Conservation (phyloP, 495 filamentous ascomycete genomes). For the Symbiotaphrina buchneri region DNA sequence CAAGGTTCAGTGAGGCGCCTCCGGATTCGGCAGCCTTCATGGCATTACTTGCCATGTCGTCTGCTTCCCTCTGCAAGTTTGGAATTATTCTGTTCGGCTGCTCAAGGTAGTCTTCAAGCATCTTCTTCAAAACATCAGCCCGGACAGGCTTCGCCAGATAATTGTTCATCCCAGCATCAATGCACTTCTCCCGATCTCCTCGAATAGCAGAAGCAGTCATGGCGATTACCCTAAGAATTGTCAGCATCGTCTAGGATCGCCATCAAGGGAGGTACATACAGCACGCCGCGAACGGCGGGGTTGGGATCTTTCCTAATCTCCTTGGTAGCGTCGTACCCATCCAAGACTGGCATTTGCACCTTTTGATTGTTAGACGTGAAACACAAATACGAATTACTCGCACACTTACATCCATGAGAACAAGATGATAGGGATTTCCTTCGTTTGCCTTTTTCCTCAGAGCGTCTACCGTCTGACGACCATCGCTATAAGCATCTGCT, state of each 20-base stretch:
- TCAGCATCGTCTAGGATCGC: no score
- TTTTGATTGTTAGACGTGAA: background rate
- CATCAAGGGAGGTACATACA: constrained; percentile 11
- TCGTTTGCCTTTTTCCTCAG: constrained; percentile 44
- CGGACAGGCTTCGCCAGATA: constrained; percentile 85
- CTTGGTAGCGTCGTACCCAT: constrained; percentile 83
- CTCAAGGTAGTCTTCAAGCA: constrained; percentile 43
- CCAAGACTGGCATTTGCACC: constrained; percentile 69
- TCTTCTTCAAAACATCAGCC: constrained; percentile 45
- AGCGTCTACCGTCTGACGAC: constrained; percentile 67
- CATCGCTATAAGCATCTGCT: constrained; percentile 68
- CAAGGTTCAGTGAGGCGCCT: no score
- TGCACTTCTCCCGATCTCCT: constrained; percentile 77
- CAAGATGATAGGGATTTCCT: constrained; percentile 51
- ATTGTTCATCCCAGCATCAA: constrained; percentile 88
- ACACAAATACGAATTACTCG: no score
- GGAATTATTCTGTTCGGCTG: constrained; percentile 13
- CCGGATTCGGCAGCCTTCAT: background rate
- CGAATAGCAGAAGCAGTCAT: no score
- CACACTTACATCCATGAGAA: constrained; percentile 68
- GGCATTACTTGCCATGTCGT: constrained; percentile 9
- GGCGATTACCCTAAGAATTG: no score
- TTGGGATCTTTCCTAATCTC: constrained; percentile 53
- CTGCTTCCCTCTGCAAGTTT: constrained; percentile 16
- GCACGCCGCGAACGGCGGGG: constrained; percentile 45